Evolutionary conservation across 1,284 basidiomycete species (phyloP).

Genomic region (Exobasidium cylindrosporum): DNA sequence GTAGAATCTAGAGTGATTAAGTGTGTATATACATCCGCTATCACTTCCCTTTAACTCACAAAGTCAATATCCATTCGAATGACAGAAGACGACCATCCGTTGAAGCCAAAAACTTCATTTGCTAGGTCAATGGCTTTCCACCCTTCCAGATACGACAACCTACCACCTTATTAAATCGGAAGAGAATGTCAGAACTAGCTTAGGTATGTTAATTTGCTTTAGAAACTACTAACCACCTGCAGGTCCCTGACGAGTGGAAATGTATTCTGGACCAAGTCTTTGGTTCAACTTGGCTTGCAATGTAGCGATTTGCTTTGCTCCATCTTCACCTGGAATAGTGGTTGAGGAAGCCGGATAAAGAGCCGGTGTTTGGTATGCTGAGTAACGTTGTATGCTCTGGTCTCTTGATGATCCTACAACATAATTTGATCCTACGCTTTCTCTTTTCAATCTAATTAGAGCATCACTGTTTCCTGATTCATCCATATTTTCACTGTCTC

Average conservation of each 20-base stretch:
- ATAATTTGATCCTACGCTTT: neutral
- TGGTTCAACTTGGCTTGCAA: slow-evolving; percentile 79
- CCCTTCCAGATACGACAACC: slow-evolving; percentile 91
- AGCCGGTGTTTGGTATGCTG: neutral
- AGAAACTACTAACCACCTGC: slow-evolving; percentile 56
- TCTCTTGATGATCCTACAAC: neutral
- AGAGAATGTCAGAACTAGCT: neutral
- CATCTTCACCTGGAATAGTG: slow-evolving; percentile 9
- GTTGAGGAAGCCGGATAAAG: neutral
- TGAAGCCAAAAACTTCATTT: slow-evolving; percentile 97
- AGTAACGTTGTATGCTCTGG: neutral
- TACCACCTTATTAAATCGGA: slow-evolving; percentile 52
- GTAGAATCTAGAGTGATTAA: neutral
- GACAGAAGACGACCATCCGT: slow-evolving; percentile 90
- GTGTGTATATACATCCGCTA: too few species aligned
- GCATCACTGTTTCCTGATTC: neutral
- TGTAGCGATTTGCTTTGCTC: slow-evolving; percentile 60
- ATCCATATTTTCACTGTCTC: neutral
- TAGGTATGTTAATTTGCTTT: too few species aligned
- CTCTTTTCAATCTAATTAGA: neutral
- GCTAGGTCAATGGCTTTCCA: slow-evolving; percentile 76
- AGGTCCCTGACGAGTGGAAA: slow-evolving; percentile 83
- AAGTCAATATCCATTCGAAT: slow-evolving; percentile 71
- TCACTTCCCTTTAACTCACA: slow-evolving; percentile 54
- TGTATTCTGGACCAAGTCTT: slow-evolving; percentile 88